Conservation (phyloP, 345 rosid species). For the Eucalyptus paniculata region DNA sequence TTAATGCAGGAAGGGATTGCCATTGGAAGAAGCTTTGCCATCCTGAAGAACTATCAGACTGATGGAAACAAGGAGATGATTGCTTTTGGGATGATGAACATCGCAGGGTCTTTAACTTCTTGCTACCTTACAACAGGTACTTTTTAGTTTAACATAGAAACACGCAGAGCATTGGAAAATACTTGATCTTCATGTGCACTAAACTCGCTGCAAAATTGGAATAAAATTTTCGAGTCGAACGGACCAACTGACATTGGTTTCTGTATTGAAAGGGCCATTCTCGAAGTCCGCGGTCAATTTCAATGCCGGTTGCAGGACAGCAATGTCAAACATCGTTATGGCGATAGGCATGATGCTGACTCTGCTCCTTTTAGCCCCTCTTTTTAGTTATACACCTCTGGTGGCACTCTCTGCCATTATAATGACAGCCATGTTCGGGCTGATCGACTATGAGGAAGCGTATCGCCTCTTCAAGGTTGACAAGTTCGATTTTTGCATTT, state of each 20-base stretch:
- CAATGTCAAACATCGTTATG: constrained; percentile 78
- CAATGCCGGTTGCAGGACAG: constrained; percentile 61
- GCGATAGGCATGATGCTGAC: constrained; percentile 75
- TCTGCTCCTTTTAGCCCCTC: constrained; percentile 66
- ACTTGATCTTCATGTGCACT: not conserved
- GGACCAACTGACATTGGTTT: not conserved
- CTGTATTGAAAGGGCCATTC: constrained; percentile 55
- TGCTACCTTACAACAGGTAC: constrained; percentile 91
- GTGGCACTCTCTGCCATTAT: constrained; percentile 88
- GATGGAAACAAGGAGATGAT: constrained; percentile 94
- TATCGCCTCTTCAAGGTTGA: constrained; percentile 62
- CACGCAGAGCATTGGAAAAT: not conserved
- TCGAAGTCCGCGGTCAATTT: constrained; percentile 90
- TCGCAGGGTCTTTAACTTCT: constrained; percentile 74
- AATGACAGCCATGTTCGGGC: constrained; percentile 86
- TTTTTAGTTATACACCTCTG: constrained; percentile 78
- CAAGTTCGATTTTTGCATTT: constrained; percentile 68
- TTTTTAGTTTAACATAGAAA: not conserved
- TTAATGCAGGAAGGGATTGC: constrained; percentile 79
- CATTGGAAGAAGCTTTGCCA: constrained; percentile 79
- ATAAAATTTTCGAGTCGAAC: not conserved
- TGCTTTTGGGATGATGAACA: constrained; percentile 89
- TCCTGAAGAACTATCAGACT: constrained; percentile 58
- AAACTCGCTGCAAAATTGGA: not conserved
- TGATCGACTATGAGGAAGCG: constrained; percentile 54